Evolutionary conservation across 164 flowering plant species (phyloP), one percentile per base, ranked within the genome.

Genomic region (Tetrastigma voinierianum): DNA sequence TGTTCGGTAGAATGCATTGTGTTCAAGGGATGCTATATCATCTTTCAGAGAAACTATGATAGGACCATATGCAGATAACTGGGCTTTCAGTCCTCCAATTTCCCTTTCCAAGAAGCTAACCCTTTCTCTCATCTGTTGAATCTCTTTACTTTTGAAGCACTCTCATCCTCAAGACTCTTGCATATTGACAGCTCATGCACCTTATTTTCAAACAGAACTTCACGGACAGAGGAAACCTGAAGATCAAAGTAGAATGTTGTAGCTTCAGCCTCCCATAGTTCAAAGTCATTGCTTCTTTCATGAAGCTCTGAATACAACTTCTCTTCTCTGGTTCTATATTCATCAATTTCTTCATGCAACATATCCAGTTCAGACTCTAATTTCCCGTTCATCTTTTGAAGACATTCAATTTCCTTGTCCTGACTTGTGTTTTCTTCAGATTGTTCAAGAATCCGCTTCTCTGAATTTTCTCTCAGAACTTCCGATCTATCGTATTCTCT

Each of bases 231-330:
- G 8, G 87, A 83, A 19, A 82, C 58, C 25, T 88, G 93, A 69
- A 86, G 85, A 75, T 88, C 97, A 70, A 80, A 84, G 70, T 83
- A 92, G 65, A 90, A 81, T 46, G 79, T 65, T 47, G 88, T 62
- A 57, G 97, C 88, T 72, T 84, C 91, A 15, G 82, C 78, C 67
- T 95, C 97, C 90, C 86, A 86, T 24, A 83, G 79, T 78, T 86
- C 82, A 72, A 77, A 79, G 65, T 86, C 91, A 66, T 80, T 72
- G 78, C 78, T 77, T 72, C 68, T 86, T 71, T 79, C 82, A 53
- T 76, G 83, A 55, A 95, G 76, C 69, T 88, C 90, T 59, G 78
- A 80, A 64, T 71, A 74, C 78, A 90, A 70, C 55, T 57, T 63
- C 67, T 83, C 87, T 68, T 86, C 90, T 68, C 79, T 75, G 60